A percentile compares a stretch with the other conserved stretches of the same genome.
These are phyloP conservation scores for Cryptococcus sp. DNA, from an alignment of 1,284 basidiomycete genomes.

Conservation along the genomic window DNA sequence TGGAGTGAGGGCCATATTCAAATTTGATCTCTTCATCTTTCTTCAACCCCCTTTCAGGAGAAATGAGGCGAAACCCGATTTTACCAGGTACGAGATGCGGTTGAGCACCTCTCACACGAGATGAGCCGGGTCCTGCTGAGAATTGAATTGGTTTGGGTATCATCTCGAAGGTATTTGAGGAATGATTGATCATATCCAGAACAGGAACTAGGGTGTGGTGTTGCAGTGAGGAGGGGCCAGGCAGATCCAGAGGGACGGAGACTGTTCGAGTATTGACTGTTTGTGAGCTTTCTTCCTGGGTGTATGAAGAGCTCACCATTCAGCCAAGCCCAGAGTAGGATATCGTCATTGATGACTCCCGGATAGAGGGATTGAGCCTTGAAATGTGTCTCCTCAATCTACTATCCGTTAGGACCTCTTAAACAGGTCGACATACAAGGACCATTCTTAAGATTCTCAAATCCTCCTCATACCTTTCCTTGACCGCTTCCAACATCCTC, in stretches of 20 bases:
- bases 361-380: slow-evolving; percentile 22
- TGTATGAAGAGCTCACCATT: slow-evolving; percentile 55
- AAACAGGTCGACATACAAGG: slow-evolving; percentile 38
- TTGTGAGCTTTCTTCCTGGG: neutral
- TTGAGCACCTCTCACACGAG: slow-evolving; percentile 47
- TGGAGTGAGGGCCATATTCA: slow-evolving; percentile 70
- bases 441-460: slow-evolving; percentile 48
- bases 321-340: slow-evolving; percentile 80
- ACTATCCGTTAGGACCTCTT: neutral
- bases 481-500: slow-evolving; percentile 53
- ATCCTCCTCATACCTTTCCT: slow-evolving; percentile 59
- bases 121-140: slow-evolving; percentile 49
- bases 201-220: slow-evolving; percentile 80
- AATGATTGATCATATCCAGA: slow-evolving; percentile 81
- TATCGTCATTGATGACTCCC: slow-evolving; percentile 32
- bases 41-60: slow-evolving; percentile 51
- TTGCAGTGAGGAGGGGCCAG: slow-evolving; percentile 50
- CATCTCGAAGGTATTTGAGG: slow-evolving; percentile 27
- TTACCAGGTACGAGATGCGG: slow-evolving; percentile 46
- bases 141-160: slow-evolving; percentile 24
- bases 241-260: slow-evolving; percentile 62
- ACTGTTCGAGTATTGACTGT: slow-evolving; percentile 83
- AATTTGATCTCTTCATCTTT: slow-evolving; percentile 64
- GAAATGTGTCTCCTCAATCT: slow-evolving; percentile 32
- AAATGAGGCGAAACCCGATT: slow-evolving; percentile 55